Percentiles rank a stretch among this genome's conserved stretches.
phyloP scores from a whole-genome alignment of 306 rosid genomes.

The Cucumis sativus region DNA sequence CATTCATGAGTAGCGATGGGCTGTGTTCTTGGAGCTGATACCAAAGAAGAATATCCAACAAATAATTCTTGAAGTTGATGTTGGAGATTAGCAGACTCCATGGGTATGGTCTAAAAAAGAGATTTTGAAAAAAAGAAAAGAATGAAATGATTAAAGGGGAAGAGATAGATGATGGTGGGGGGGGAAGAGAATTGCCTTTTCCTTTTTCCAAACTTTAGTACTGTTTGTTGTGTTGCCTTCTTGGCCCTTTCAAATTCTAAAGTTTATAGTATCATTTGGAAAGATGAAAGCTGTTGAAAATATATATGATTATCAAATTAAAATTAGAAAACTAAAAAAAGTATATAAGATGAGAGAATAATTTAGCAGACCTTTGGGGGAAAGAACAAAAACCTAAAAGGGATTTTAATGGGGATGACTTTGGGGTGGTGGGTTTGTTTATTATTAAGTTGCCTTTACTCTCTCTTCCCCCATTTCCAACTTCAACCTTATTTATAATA shows the following conservation, averaged over 20 bases:
- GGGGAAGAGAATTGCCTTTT: neutral
- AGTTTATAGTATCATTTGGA: slow-evolving; percentile 5
- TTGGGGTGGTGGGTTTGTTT: neutral
- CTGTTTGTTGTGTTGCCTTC: neutral
- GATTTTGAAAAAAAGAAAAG: neutral
- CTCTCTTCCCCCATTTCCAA: neutral
- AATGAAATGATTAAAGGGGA: neutral
- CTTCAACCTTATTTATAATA: neutral
- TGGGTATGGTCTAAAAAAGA: neutral
- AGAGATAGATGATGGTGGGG: neutral
- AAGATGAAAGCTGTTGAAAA: neutral
- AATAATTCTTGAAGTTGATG: slow-evolving; percentile 25
- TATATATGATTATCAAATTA: neutral
- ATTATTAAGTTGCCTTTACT: slow-evolving; percentile 2
- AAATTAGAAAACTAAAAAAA: neutral
- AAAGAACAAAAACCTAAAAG: slow-evolving; percentile 7
- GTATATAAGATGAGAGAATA: neutral
- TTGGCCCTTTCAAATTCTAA: neutral
- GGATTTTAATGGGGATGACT: neutral
- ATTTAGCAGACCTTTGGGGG: neutral
- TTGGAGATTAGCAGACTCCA: slow-evolving; percentile 29
- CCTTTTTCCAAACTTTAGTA: neutral
- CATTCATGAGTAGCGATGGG: slow-evolving; percentile 3
- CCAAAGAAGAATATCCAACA: slow-evolving; percentile 10
- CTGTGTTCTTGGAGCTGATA: neutral